Evolutionary conservation across 345 rosid species (phyloP).

Genomic region (Citrus mangshanensis): DNA sequence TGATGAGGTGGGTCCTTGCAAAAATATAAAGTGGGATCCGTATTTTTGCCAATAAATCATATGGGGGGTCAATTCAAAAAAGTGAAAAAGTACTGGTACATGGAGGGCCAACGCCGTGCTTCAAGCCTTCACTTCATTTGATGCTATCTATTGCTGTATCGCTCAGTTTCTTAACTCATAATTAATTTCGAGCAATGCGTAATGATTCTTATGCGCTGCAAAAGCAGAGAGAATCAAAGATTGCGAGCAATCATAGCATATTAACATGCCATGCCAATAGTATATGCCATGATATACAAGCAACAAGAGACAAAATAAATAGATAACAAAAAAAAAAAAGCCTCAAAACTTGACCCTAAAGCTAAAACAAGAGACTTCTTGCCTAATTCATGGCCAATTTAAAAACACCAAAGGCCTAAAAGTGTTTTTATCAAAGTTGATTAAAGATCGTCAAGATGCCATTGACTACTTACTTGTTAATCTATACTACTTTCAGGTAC

Average conservation of each 20-base stretch:
- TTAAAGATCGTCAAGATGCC: neutral
- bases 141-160: neutral
- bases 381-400: neutral
- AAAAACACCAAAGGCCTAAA: no score
- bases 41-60: neutral
- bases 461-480: neutral
- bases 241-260: neutral
- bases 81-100: neutral
- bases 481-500: no score
- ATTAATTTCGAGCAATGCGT: conserved; percentile 19
- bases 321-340: neutral
- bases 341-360: neutral
- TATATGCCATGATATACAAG: no score
- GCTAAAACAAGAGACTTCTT: neutral
- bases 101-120: neutral
- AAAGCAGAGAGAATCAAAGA: neutral
- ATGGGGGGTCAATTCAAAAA: conserved; percentile 6
- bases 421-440: neutral
- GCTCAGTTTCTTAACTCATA: conserved; percentile 18
- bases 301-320: no score
- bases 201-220: neutral
- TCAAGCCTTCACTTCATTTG: neutral
- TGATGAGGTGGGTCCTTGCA: neutral
- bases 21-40: neutral
- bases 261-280: neutral